These are phyloP conservation scores for Pythium rhizo-oryzae DNA, from an alignment of 352 stramenopile genomes.

Conservation along the genomic window DNA sequence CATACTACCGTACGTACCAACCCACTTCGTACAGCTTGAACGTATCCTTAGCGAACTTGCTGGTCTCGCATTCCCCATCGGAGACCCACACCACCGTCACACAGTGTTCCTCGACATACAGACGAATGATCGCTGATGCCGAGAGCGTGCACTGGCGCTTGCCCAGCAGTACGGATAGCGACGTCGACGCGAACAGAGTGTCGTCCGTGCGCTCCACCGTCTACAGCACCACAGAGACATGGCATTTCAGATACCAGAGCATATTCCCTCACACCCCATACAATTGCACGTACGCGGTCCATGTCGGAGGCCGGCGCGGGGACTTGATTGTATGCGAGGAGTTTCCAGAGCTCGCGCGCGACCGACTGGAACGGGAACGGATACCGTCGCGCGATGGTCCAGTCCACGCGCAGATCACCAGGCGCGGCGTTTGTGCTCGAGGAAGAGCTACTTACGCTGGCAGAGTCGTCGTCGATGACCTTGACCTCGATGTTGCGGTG, in stretches of 20 bases:
- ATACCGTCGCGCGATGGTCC: constrained; percentile 30
- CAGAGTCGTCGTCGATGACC: constrained; percentile 25
- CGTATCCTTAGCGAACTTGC: constrained; percentile 30
- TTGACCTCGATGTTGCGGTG: constrained; percentile 32
- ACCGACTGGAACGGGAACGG: constrained; percentile 40
- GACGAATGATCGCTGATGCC: constrained; percentile 20
- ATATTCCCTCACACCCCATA: background rate
- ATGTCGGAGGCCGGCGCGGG: constrained; percentile 16
- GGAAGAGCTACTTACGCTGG: constrained; percentile 1
- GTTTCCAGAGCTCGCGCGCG: constrained; percentile 35
- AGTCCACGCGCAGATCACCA: constrained; percentile 34
- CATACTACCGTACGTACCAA: constrained; percentile 32
- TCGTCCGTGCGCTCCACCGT: constrained; percentile 29
- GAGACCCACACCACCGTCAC: constrained; percentile 38
- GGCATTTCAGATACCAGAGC: background rate
- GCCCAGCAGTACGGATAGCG: constrained; percentile 12
- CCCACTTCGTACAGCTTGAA: constrained; percentile 47
- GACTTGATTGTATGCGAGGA: constrained; percentile 30
- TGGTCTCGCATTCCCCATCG: constrained; percentile 37
- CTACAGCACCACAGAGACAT: constrained; percentile 6
- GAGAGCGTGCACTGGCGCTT: constrained; percentile 11
- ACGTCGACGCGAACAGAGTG: constrained; percentile 35
- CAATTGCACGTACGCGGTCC: constrained; percentile 15
- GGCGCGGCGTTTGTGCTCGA: background rate
- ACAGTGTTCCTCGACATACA: constrained; percentile 19